Evolutionary conservation across 2,329 filamentous ascomycete species (phyloP).

Genomic region (Penicillium olsonii): DNA sequence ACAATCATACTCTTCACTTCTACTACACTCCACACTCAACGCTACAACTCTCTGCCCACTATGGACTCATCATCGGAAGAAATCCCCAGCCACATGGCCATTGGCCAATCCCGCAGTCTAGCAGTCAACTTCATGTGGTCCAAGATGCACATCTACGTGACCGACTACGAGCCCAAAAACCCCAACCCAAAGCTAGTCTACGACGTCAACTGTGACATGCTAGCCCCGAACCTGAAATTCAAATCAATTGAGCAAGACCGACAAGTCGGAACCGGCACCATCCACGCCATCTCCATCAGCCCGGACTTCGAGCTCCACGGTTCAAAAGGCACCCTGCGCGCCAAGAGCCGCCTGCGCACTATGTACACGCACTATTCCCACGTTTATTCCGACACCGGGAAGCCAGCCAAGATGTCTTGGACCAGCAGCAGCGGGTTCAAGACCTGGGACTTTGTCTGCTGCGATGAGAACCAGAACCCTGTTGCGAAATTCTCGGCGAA

Average conservation of each 20-base stretch:
- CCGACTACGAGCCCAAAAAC: slow-evolving; percentile 13
- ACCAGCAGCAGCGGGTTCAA: slow-evolving; percentile 27
- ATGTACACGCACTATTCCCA: slow-evolving; percentile 28
- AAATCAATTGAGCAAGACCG: slow-evolving; percentile 13
- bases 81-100: not conserved
- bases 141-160: slow-evolving; percentile 23
- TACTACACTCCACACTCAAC: slow-evolving; percentile 1
- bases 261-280: slow-evolving; percentile 24
- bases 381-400: slow-evolving; percentile 16
- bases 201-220: slow-evolving; percentile 14
- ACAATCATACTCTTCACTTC: not conserved
- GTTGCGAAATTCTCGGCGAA: slow-evolving; percentile 30
- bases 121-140: slow-evolving; percentile 30
- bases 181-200: slow-evolving; percentile 19
- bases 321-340: slow-evolving; percentile 20
- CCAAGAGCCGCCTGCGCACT: slow-evolving; percentile 27
- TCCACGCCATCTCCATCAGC: slow-evolving; percentile 26
- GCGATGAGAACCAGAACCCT: slow-evolving; percentile 26
- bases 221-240: slow-evolving; percentile 22
- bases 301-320: slow-evolving; percentile 27
- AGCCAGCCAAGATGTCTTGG: slow-evolving; percentile 29
- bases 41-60: not conserved
- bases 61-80: slow-evolving; percentile 1
- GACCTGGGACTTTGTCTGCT: slow-evolving; percentile 33
- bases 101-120: slow-evolving; percentile 14